Conservation (phyloP, 176 grass and related monocot genomes). For the Alopecurus myosuroides region DNA sequence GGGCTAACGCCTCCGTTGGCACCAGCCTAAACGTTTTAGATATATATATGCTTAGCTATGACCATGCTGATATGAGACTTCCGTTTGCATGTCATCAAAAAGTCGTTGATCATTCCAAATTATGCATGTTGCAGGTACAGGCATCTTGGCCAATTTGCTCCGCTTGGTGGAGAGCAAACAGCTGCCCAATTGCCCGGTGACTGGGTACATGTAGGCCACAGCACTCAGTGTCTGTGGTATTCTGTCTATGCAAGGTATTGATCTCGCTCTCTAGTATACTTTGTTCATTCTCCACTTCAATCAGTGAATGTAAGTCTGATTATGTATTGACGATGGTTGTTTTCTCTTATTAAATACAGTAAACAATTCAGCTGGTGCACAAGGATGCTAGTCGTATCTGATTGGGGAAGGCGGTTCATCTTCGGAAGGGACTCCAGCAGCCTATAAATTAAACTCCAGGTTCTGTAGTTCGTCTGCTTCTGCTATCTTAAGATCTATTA, state of each 20-base stretch:
- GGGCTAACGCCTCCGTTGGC: no score
- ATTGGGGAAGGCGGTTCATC: slow-evolving; percentile 59
- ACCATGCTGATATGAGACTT: background rate
- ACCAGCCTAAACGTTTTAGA: background rate
- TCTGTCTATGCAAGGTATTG: slow-evolving; percentile 74
- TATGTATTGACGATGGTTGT: background rate
- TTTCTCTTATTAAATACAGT: slow-evolving; percentile 31
- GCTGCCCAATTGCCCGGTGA: slow-evolving; percentile 60
- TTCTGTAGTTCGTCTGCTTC: background rate
- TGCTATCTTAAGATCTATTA: slow-evolving; percentile 6
- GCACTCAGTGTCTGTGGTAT: slow-evolving; percentile 76
- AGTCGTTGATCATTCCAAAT: background rate
- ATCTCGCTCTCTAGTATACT: no score
- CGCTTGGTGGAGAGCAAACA: slow-evolving; percentile 71
- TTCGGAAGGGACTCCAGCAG: slow-evolving; percentile 75
- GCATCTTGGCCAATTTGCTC: slow-evolving; percentile 73
- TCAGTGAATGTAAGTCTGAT: background rate
- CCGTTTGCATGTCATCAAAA: background rate
- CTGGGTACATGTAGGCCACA: slow-evolving; percentile 73
- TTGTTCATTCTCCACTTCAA: background rate
- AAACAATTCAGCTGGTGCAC: slow-evolving; percentile 83
- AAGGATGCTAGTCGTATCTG: slow-evolving; percentile 53
- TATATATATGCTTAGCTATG: background rate
- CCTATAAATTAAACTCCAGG: slow-evolving; percentile 16
- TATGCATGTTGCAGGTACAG: slow-evolving; percentile 38